Percentiles rank a stretch among this genome's conserved stretches.
These are phyloP conservation scores for Rhizopus stolonifer DNA, from an alignment of 371 early-diverging fungal genomes.

Conservation along the genomic window DNA sequence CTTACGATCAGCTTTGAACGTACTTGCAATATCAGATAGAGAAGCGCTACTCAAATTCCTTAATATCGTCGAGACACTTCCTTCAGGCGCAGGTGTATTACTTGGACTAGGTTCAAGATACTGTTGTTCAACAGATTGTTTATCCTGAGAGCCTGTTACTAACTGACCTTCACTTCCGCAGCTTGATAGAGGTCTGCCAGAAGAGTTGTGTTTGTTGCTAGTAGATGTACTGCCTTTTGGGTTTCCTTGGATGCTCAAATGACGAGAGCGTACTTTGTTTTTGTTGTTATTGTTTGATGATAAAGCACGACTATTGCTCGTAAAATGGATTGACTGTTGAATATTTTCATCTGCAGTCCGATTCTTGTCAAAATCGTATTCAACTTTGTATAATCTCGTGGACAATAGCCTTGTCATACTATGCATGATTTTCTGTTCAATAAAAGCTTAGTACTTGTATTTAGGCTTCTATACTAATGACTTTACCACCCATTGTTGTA, in stretches of 20 bases:
- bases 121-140: constrained; percentile 5
- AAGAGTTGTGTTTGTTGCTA: background rate
- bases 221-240: background rate
- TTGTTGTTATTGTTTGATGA: constrained; percentile 20
- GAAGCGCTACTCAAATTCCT: constrained; percentile 39
- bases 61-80: constrained; percentile 27
- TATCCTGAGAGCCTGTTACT: background rate
- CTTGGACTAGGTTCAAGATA: background rate
- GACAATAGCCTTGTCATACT: constrained; percentile 55
- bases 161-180: constrained; percentile 18
- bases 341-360: background rate
- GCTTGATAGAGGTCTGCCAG: constrained; percentile 12
- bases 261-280: constrained; percentile 17
- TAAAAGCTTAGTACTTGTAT: background rate
- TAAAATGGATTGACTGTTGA: constrained; percentile 7
- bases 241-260: constrained; percentile 25
- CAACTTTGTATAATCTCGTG: constrained; percentile 50
- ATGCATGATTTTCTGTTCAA: constrained; percentile 53
- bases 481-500: constrained; percentile 62
- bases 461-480: background rate
- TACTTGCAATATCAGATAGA: constrained; percentile 33
- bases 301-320: constrained; percentile 25
- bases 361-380: constrained; percentile 33
- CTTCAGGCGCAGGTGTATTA: constrained; percentile 20
- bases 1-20: constrained; percentile 33